Evolutionary conservation across 768 basidiomycete species (phyloP).

Genomic region (Jaapia argillacea): DNA sequence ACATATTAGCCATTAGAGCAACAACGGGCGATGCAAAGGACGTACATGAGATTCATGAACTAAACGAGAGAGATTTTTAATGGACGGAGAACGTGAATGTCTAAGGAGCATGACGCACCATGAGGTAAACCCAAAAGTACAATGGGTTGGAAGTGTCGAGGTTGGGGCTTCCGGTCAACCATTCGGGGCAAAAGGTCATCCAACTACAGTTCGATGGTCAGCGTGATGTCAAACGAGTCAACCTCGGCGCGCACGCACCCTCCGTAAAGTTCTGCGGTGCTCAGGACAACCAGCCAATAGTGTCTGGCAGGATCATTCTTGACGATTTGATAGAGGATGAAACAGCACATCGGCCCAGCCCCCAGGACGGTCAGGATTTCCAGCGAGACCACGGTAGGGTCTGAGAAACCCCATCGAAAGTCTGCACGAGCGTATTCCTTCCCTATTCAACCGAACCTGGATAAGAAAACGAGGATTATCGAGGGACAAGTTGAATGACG

Average conservation of each 20-base stretch:
- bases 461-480: neutral
- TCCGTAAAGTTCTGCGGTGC: conserved; percentile 72
- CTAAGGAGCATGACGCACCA: conserved; percentile 34
- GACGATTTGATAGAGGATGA: conserved; percentile 56
- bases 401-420: conserved; percentile 70
- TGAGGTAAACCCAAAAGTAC: conserved; percentile 73
- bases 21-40: conserved; percentile 4
- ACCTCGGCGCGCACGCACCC: conserved; percentile 31
- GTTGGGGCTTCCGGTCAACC: conserved; percentile 67
- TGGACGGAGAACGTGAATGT: neutral
- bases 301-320: conserved; percentile 56
- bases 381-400: conserved; percentile 73
- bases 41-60: conserved; percentile 79
- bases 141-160: conserved; percentile 62
- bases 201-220: conserved; percentile 30
- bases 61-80: conserved; percentile 17
- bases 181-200: conserved; percentile 89
- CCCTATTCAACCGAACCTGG: conserved; percentile 33
- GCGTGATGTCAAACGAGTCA: neutral
- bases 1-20: no score
- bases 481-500: conserved; percentile 24
- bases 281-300: conserved; percentile 74
- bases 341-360: conserved; percentile 65
- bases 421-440: conserved; percentile 77
- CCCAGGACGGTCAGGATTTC: conserved; percentile 78